Evolutionary conservation across 1,284 basidiomycete species (phyloP).

Genomic region (Salmacisia buchloeana): DNA sequence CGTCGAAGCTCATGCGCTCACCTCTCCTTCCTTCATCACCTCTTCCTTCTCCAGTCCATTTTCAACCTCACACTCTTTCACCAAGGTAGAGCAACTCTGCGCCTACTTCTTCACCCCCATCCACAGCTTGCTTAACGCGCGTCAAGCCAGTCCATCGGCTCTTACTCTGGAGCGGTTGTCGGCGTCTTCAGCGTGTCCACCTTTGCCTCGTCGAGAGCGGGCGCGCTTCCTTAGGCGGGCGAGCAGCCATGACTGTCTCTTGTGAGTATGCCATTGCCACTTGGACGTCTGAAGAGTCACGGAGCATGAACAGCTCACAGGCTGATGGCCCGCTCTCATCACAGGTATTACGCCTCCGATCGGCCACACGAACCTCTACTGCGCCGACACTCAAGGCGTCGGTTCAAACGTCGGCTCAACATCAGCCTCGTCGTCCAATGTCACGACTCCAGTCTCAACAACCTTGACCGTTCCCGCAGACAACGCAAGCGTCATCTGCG

Average conservation of each 20-base stretch:
- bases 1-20: neutral
- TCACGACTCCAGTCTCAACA: too few relatives aligned
- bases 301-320: too few relatives aligned
- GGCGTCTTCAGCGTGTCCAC: neutral
- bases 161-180: neutral
- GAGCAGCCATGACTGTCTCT: constrained; percentile 3
- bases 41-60: neutral
- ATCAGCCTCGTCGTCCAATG: too few relatives aligned
- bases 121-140: neutral
- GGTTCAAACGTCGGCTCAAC: too few relatives aligned
- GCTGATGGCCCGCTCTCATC: neutral
- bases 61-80: too few relatives aligned
- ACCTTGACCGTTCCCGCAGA: too few relatives aligned
- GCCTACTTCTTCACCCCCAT: too few relatives aligned
- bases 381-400: neutral
- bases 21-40: neutral
- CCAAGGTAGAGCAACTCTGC: too few relatives aligned
- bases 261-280: neutral
- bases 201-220: too few relatives aligned
- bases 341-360: neutral
- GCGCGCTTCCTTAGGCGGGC: neutral
- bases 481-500: neutral
- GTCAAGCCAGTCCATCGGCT: neutral
- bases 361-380: neutral
- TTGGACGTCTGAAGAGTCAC: too few relatives aligned